Percentiles rank a stretch among this genome's conserved stretches.
phyloP scores from a whole-genome alignment of 257 asterid genomes.

The Penstemon eatonii region DNA sequence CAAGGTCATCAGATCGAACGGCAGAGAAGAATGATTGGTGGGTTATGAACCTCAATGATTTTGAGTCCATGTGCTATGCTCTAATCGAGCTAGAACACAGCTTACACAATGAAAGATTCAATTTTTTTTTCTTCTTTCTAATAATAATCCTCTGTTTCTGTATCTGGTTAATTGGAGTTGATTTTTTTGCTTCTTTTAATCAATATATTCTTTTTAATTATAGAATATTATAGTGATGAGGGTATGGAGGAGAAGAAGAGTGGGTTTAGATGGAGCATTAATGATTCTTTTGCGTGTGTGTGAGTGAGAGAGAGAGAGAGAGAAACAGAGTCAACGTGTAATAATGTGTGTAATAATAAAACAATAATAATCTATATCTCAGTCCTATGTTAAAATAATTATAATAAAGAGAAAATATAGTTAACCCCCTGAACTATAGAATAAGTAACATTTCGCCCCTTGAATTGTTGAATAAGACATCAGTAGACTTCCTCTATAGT shows the following conservation, averaged over 20 bases:
- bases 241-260: background rate
- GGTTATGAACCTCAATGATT: conserved; percentile 71
- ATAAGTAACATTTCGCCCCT: no score
- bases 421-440: no score
- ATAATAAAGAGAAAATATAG: no score
- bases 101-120: conserved; percentile 18
- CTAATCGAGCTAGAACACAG: conserved; percentile 23
- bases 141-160: no score
- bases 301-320: background rate
- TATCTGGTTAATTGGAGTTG: no score
- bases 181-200: no score
- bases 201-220: no score
- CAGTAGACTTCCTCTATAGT: no score
- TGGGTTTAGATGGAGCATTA: background rate
- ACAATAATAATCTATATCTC: no score
- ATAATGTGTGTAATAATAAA: no score
- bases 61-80: conserved; percentile 61
- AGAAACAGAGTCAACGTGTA: conserved; percentile 3
- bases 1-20: conserved; percentile 74
- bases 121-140: conserved; percentile 1
- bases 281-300: background rate
- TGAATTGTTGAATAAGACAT: no score
- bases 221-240: background rate
- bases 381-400: no score
- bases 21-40: conserved; percentile 86